Evolutionary conservation across 2,329 filamentous ascomycete genomes (phyloP), one percentile per base, ranked within the genome.

Genomic region (Fusarium bulbicola): DNA sequence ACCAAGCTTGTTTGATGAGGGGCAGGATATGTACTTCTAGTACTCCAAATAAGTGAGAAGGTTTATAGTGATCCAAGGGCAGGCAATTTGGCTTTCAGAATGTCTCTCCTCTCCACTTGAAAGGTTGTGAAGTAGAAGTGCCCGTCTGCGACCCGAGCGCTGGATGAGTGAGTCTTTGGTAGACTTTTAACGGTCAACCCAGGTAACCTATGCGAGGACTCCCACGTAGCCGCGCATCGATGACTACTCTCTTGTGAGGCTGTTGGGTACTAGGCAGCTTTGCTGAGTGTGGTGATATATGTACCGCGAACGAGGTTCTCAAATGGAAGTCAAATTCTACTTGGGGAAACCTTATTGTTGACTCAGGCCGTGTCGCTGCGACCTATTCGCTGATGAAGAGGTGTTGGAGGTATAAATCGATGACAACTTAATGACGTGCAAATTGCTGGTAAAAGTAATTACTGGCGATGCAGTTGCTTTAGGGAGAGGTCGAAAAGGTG

Each of bases 141-240:
- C 26, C 40, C 47, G 40, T 39, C 36, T 37, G 39, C 30, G 28
- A 12, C 46, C 46, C 46, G 28, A 34, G 37, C 42, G 46, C 43
- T 42, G 45, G 62, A 46, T 54, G 62, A 39, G 57, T 54, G 62
- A 39, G 57, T 46, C 45, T 65, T 32, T 40, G 26, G 57, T 42
- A 40, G 36, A 28, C 30, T 59, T 49, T 50, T 34, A 32, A 62
- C 46, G 46, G 57, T 71, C 54, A 61, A 61, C 24, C 49, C 46
- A 49, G 30, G 20, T 40, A 46, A 46, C 37, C 56, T 34, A 68
- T 68, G 50, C 34, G 45, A 42, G 32, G 40, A 53, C 34, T 65
- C 20, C 45, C 56, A 70, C 43, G 42, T 34, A 59, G 15, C 40
- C 60, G 69, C 47, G 42, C 54, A 49, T 50, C 39, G 49, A 71